Conservation (phyloP, 2,329 filamentous ascomycete species). For the Diaporthe destruens region DNA sequence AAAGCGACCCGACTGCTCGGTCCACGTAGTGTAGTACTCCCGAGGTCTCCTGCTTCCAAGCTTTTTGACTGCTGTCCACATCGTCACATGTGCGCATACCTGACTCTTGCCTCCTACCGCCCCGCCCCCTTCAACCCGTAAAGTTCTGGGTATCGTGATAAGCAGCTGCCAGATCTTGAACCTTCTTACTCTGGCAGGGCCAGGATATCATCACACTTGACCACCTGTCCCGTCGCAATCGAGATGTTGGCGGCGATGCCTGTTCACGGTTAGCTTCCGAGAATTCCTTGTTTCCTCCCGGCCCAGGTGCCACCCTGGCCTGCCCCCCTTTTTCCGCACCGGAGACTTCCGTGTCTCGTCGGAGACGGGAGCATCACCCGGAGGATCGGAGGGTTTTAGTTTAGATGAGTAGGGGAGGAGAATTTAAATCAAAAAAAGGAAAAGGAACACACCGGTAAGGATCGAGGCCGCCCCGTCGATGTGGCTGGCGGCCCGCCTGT, state of each 20-base stretch:
- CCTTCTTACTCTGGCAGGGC: constrained; percentile 46
- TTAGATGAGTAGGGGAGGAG: no score
- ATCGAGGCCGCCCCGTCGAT: constrained; percentile 71
- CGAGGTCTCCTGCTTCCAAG: constrained; percentile 2
- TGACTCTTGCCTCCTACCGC: no score
- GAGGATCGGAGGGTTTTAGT: no score
- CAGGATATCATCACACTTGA: constrained; percentile 67
- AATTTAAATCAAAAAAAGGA: no score
- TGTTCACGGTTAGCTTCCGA: constrained; percentile 21
- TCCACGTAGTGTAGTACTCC: background rate
- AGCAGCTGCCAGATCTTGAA: background rate
- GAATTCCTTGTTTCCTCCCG: background rate
- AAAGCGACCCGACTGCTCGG: constrained; percentile 23
- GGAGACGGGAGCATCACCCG: background rate
- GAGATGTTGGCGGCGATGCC: constrained; percentile 71
- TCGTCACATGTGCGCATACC: no score
- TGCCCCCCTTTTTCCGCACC: background rate
- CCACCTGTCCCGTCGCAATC: constrained; percentile 67
- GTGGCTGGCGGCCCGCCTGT: constrained; percentile 68
- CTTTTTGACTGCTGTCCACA: background rate
- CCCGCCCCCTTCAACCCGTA: background rate
- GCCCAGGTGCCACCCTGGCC: background rate
- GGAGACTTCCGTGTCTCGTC: constrained; percentile 7
- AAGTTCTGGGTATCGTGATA: background rate
- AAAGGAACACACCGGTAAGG: constrained; percentile 53